Conservation (phyloP, 257 asterid species). For the Fraxinus quadrangulata region DNA sequence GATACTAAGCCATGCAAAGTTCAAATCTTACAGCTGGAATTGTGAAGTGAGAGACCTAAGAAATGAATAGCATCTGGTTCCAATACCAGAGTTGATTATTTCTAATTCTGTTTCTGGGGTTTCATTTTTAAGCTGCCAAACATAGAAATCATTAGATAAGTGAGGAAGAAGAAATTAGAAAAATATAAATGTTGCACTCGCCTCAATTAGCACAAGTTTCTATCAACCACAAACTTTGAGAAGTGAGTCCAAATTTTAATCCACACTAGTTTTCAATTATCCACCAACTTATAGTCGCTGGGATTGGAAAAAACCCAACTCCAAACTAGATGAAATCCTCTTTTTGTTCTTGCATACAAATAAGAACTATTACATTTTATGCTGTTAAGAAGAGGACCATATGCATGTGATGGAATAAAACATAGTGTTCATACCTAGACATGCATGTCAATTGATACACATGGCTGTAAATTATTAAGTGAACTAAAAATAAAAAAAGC, state of each 20-base stretch:
- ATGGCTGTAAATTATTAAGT: background rate
- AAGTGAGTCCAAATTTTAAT: background rate
- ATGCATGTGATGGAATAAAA: background rate
- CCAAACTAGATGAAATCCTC: slow-evolving; percentile 5
- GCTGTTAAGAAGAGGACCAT: background rate
- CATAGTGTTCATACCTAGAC: background rate
- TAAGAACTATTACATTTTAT: background rate
- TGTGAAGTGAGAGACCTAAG: background rate
- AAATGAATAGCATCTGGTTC: background rate
- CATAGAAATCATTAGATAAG: background rate
- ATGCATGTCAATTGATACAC: background rate
- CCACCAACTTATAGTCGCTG: background rate
- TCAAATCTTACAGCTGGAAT: slow-evolving; percentile 2
- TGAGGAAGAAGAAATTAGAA: background rate
- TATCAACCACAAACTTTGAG: background rate
- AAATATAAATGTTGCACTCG: background rate
- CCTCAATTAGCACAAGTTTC: background rate
- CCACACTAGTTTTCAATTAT: background rate
- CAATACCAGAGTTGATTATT: background rate
- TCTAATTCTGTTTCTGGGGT: background rate
- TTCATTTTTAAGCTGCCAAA: background rate
- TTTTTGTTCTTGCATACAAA: background rate
- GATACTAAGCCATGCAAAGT: background rate
- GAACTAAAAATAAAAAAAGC: background rate
- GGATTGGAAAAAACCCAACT: background rate